phyloP scores from a whole-genome alignment of 2,329 filamentous ascomycete species.

The Emmonsiellopsis sp. region DNA sequence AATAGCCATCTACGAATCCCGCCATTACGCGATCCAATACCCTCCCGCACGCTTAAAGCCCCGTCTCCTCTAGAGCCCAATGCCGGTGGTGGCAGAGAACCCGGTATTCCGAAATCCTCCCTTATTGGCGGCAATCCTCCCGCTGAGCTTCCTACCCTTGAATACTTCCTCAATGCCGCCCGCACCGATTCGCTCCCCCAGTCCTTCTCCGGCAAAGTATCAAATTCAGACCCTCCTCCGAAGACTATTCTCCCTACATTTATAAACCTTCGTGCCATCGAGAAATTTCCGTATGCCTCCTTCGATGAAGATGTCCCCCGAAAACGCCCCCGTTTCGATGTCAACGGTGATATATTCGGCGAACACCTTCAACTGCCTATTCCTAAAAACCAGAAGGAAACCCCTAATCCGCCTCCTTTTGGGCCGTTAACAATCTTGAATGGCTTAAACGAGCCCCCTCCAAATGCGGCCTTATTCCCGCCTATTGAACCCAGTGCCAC shows the following conservation, averaged over 20 bases:
- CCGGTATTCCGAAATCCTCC: conserved; percentile 20
- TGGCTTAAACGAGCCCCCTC: conserved; percentile 55
- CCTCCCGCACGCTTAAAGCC: conserved; percentile 31
- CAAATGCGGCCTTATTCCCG: conserved; percentile 51
- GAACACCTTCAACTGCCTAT: conserved; percentile 40
- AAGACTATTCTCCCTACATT: conserved; percentile 37
- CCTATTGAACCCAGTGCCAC: conserved; percentile 47
- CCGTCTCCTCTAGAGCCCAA: conserved; percentile 40
- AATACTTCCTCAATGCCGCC: conserved; percentile 28
- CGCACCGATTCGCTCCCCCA: conserved; percentile 29
- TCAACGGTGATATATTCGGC: conserved; percentile 31
- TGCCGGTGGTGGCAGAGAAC: conserved; percentile 25
- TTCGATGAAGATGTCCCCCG: conserved; percentile 30
- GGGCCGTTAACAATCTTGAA: conserved; percentile 44
- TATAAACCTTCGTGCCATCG: conserved; percentile 39
- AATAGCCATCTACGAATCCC: conserved; percentile 35
- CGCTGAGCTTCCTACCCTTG: conserved; percentile 27
- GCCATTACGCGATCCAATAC: conserved; percentile 38
- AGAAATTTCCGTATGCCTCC: conserved; percentile 34
- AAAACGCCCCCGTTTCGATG: conserved; percentile 37
- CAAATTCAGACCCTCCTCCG: conserved; percentile 28
- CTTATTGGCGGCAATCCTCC: conserved; percentile 21
- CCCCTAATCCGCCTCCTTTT: conserved; percentile 33
- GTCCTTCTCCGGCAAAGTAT: conserved; percentile 19
- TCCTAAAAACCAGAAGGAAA: conserved; percentile 38